Evolutionary conservation across 495 filamentous ascomycete species (phyloP).

Genomic region (Pyrenopolyporus hunteri): DNA sequence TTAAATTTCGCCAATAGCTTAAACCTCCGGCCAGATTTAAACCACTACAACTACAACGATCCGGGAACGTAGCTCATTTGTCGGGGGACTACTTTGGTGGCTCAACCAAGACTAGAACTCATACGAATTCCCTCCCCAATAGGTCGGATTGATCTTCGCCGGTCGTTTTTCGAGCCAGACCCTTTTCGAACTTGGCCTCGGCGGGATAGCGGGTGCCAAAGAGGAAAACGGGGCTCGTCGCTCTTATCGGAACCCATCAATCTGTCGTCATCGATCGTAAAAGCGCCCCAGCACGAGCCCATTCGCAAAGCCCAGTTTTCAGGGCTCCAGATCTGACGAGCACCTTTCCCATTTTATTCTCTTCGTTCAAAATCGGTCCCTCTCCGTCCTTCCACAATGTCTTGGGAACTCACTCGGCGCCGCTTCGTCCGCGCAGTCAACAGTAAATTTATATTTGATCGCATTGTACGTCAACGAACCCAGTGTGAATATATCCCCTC

Average conservation of each 20-base stretch:
- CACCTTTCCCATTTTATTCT: constrained; percentile 19
- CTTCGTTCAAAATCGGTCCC: neutral
- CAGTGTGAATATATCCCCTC: neutral
- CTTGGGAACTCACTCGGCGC: constrained; percentile 63
- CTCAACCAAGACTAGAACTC: neutral
- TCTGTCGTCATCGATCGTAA: constrained; percentile 39
- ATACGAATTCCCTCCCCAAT: neutral
- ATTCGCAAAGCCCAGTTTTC: constrained; percentile 33
- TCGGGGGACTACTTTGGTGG: no score
- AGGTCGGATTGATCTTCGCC: neutral
- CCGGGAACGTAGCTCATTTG: no score
- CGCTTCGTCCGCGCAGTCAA: constrained; percentile 73
- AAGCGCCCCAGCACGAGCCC: constrained; percentile 13
- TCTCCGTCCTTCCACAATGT: constrained; percentile 47
- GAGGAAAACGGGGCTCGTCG: constrained; percentile 19
- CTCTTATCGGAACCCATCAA: constrained; percentile 36
- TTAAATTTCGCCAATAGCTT: no score
- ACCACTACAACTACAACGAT: no score
- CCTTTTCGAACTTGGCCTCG: constrained; percentile 13
- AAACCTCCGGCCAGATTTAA: no score
- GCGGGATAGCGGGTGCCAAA: constrained; percentile 6
- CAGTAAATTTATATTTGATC: constrained; percentile 78
- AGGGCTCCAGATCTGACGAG: constrained; percentile 22
- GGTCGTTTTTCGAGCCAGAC: constrained; percentile 8
- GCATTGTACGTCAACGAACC: constrained; percentile 65